Evolutionary conservation across 2,329 filamentous ascomycete genomes (phyloP), one percentile per base, ranked within the genome.

Genomic region (Fusarium agapanthi): DNA sequence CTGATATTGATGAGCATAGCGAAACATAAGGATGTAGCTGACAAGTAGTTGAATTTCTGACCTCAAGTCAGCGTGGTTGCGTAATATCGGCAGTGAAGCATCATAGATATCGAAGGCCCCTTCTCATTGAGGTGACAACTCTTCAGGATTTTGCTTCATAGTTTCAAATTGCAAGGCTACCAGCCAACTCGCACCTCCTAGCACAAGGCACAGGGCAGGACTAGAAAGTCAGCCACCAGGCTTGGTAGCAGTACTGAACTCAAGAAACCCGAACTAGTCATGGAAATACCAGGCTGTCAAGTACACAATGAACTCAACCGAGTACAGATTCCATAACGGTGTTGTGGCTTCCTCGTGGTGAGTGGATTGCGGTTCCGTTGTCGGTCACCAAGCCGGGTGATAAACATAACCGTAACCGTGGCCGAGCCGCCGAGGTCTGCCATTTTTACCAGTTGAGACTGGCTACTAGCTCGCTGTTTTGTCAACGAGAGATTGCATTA

Each of bases 121-220:
- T 35, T 45, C 30, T 34, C n/a, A 48, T 37, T 28, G 26, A 45
- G 44, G 30, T 30, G 56, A 26, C 35, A 35, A 41, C 54, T 47
- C 48, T 66, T 48, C n/a, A 48, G 57, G 38, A 43, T 51, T 54
- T 62, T 55, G 43, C 53, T 55, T 65, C 26, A n/a, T 26, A 43
- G 32, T 56, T 65, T 65, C 40, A 60, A 54, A 41, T 56, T 55
- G 30, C 34, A 43, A 44, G 44, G 38, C 44, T 40, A 53, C 51
- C 32, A 54, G 51, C 61, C 53, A 38, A 47, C 30, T 30, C 48
- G 26, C 47, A 51, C 41, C 56, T 63, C 65, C 62, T 54, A 60
- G 66, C 73, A 59, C 57, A 76, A 65, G 64, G 51, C 47, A 65
- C 43, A 72, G 66, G 68, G 63, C 63, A 38, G 50, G 37, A 44